These are phyloP conservation scores for Lepidium campestre DNA, from an alignment of 441 rosid genomes.

Conservation along the genomic window DNA sequence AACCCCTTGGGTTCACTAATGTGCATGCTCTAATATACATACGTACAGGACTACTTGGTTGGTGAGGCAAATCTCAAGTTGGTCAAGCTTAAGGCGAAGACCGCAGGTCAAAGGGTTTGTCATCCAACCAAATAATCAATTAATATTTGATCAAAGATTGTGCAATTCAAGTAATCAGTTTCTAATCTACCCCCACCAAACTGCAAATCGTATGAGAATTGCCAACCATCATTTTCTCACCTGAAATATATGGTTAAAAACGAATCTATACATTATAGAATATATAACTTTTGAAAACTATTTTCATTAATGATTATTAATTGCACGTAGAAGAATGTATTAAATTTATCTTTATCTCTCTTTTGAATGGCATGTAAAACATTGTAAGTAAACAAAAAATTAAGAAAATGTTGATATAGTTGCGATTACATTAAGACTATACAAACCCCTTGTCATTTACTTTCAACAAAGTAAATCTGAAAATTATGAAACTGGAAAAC, in stretches of 20 bases:
- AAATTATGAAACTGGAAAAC: not conserved
- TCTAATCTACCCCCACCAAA: conserved; percentile 27
- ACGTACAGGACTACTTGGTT: too few relatives aligned
- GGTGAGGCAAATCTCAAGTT: not conserved
- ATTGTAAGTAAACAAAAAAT: too few relatives aligned
- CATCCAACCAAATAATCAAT: conserved; percentile 1
- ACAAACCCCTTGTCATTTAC: not conserved
- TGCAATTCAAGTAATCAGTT: not conserved
- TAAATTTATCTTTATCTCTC: not conserved
- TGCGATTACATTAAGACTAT: not conserved
- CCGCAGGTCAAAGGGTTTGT: conserved; percentile 13
- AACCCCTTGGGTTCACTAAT: too few relatives aligned
- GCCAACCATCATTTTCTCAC: not conserved
- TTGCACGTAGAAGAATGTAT: not conserved
- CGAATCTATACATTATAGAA: not conserved
- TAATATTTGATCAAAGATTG: not conserved
- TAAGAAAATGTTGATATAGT: not conserved
- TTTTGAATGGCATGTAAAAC: too few relatives aligned
- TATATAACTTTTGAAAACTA: too few relatives aligned
- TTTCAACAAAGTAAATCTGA: not conserved
- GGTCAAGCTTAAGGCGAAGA: not conserved
- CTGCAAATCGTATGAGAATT: conserved; percentile 4
- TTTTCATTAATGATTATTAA: too few relatives aligned
- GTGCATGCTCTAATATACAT: too few relatives aligned
- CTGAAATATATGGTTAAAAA: not conserved